Base-by-base conservation (phyloP, 352 stramenopile genomes). In the Thalassiosira exigua region DNA sequence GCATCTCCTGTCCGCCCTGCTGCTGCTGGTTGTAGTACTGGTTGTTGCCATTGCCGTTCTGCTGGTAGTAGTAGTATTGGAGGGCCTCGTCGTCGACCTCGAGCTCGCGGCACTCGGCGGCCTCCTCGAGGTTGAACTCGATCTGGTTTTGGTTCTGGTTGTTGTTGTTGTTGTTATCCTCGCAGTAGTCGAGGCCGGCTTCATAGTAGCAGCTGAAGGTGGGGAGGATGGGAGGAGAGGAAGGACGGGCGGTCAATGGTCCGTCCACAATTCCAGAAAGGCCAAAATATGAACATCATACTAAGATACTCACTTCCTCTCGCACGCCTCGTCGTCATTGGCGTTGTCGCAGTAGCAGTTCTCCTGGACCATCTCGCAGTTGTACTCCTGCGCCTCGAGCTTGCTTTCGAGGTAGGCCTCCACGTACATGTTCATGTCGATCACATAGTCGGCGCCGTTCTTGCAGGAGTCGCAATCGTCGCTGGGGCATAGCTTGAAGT, bases 401-500 rank as follows among this genome's bases (percentile, higher is more conserved):
- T 87, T 81, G 39, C 70, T 72, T 41, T 91, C 68, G 30, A 84
- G 61, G 48, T 82, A 86, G 24, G 80, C 67, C 21, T 88, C 72
- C 24, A 90, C 64, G 54, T 89, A 90, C 4, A 85, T 76, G 52
- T 72, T 78, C 52, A 90, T 74, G 21, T 88, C 80, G 14, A 88
- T 66, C 26, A 91, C 56, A 61, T 91, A 91, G 61, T 91, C 82
- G 46, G 65, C 81, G 26, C 76, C 75, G 2, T 52, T 65, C 17
- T 69, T 83, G 0, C 33, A 74, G n/a, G 21, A 50, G 22, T 53
- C 42, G 14, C 66, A 82, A 0, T 30, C 69, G 46, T 75, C 46
- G 11, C 70, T 62, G 2, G 85, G 85, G 26, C 85, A 91, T 26
- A 91, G 79, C 48, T 85, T 84, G 69, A 91, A 91, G 53, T 89